Conservation (phyloP, 139 green algal species). For the Micractinium sp. region DNA sequence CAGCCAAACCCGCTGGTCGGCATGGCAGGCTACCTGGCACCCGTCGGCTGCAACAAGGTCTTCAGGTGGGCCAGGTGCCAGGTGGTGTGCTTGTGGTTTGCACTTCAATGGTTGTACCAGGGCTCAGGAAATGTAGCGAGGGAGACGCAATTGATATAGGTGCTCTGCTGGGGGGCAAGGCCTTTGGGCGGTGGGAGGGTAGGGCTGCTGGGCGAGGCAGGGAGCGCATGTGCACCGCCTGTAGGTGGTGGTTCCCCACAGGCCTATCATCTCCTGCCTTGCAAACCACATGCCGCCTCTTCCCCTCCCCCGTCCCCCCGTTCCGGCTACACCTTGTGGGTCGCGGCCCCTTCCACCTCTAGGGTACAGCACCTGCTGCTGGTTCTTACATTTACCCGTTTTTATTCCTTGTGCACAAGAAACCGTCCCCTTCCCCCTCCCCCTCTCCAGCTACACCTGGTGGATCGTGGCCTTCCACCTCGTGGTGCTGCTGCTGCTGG, state of each 20-base stretch:
- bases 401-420: not conserved
- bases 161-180: too few species aligned
- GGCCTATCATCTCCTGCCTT: too few species aligned
- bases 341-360: not conserved
- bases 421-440: not conserved
- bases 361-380: too few species aligned
- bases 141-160: too few species aligned
- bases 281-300: not conserved
- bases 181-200: too few species aligned
- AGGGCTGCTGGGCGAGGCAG: too few species aligned
- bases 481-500: constrained; percentile 36
- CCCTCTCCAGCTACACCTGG: constrained; percentile 8
- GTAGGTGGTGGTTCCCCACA: too few species aligned
- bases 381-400: too few species aligned
- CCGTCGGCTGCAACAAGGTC: constrained; percentile 28
- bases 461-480: constrained; percentile 41
- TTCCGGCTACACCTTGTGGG: constrained; percentile 19
- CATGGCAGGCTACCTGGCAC: constrained; percentile 27
- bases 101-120: too few species aligned
- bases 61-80: not conserved
- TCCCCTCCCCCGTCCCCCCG: not conserved
- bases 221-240: too few species aligned
- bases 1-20: not conserved
- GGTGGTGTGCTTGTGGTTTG: not conserved
- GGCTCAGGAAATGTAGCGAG: too few species aligned